Percentiles rank a stretch among this genome's conserved stretches.
These are phyloP conservation scores for Hypoxylon sp. DNA, from an alignment of 2,329 filamentous ascomycete genomes.

Conservation along the genomic window DNA sequence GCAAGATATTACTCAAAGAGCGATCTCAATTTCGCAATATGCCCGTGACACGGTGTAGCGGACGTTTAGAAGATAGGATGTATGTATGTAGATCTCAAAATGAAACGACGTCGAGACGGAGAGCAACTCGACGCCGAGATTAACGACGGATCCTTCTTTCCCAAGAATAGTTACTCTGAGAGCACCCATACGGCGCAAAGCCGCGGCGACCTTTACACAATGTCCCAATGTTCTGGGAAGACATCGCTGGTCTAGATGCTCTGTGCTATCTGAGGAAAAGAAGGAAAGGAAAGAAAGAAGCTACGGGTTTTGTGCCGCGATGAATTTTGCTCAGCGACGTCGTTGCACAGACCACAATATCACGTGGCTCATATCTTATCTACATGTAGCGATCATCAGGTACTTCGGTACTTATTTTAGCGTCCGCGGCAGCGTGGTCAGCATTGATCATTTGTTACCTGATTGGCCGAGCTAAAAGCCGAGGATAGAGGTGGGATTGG, in stretches of 20 bases:
- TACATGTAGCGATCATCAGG: neutral
- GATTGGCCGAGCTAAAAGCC: slow-evolving; percentile 42
- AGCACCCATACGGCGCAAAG: slow-evolving; percentile 49
- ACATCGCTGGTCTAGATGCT: slow-evolving; percentile 57
- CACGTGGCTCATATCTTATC: slow-evolving; percentile 34
- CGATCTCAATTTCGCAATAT: neutral
- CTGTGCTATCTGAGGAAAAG: slow-evolving; percentile 67
- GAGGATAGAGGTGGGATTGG: slow-evolving; percentile 43
- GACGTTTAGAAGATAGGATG: neutral
- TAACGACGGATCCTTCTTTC: slow-evolving; percentile 58
- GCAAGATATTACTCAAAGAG: neutral
- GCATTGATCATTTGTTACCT: slow-evolving; percentile 26
- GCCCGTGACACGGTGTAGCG: neutral
- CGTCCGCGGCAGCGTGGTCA: slow-evolving; percentile 24
- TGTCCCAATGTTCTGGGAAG: slow-evolving; percentile 36
- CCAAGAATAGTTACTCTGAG: slow-evolving; percentile 55
- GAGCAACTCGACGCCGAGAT: slow-evolving; percentile 55
- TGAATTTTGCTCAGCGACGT: slow-evolving; percentile 25
- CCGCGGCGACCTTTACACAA: slow-evolving; percentile 48
- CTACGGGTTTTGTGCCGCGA: neutral
- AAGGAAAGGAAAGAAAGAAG: slow-evolving; percentile 48
- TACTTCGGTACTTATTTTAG: slow-evolving; percentile 36
- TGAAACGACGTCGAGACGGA: slow-evolving; percentile 57
- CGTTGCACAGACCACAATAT: slow-evolving; percentile 44
- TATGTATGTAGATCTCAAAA: slow-evolving; percentile 57